Evolutionary conservation across 2,329 filamentous ascomycete species (phyloP), one percentile per base, ranked within the genome.

Genomic region (Trichothecium sympodiale): DNA sequence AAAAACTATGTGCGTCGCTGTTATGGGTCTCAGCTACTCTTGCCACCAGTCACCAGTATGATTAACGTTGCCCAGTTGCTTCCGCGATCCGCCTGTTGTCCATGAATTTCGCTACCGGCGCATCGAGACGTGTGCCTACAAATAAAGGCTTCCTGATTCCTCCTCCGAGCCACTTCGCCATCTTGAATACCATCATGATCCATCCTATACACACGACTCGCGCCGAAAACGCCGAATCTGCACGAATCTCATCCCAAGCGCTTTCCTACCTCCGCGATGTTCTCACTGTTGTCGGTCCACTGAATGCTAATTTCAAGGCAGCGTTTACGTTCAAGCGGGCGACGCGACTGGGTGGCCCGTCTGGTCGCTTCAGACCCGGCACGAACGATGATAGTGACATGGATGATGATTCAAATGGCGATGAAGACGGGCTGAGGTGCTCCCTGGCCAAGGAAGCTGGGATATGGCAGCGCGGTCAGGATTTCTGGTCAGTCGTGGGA

Each of bases 401-500:
- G 13, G 61, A 68, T 29, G 51, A 46, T 2, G 57, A 59, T 8
- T 54, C 63, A 8, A 61, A 64, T 6, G 56, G 62, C 9, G 68
- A 73, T 3, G 63, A 64, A 1, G 70, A 71, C 31, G 59, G 62
- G 8, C 59, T 87, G 26, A 62, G 66, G 29, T 67, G 74, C 6
- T 65, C 68, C 8, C 65, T 86, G 38, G 78, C 80, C 2, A 71
- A 74, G 34, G 62, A 70, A 12, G 68, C 76, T 30, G 80, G 81
- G 20, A 43, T 95, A 2, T 94, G 83, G 75, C 63, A 62, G 13
- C 71, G 74, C n/a, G 83, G 81, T 1, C 77, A 83, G 41, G 85
- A 94, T 51, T 93, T 96, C 49, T 98, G 91, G 86, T 73, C 78
- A 29, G 74, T 84, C 0, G 71, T 91, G 0, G 91, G 89, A 4